A percentile compares a stretch with the other conserved stretches of the same genome.
Conservation (phyloP, 768 basidiomycete species). For the Cantharellus cinnabarinus region DNA sequence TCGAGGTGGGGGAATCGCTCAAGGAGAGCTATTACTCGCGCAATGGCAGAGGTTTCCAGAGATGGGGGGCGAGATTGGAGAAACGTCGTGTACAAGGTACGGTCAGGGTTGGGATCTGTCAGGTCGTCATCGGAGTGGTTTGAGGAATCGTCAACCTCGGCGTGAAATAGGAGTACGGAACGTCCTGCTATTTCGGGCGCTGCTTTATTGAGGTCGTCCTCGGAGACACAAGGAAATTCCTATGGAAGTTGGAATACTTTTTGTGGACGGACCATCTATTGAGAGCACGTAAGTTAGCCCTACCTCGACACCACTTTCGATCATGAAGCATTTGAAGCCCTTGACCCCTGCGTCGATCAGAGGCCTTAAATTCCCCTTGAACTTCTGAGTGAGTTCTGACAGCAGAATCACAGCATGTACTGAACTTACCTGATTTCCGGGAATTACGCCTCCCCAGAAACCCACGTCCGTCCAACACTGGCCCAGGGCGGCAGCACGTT, state of each 20-base stretch:
- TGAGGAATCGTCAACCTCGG: conserved; percentile 45
- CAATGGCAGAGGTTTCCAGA: conserved; percentile 67
- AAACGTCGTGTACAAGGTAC: conserved; percentile 56
- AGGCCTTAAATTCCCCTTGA: conserved; percentile 49
- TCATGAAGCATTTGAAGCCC: conserved; percentile 95
- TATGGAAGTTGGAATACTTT: conserved; percentile 13
- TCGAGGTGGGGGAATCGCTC: conserved; percentile 41
- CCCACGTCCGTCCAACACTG: conserved; percentile 69
- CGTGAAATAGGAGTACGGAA: conserved; percentile 76
- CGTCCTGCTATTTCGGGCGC: conserved; percentile 49
- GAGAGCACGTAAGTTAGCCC: conserved; percentile 7
- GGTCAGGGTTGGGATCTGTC: conserved; percentile 17
- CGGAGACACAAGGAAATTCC: conserved; percentile 84
- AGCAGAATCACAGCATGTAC: background rate
- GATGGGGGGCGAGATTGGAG: conserved; percentile 62
- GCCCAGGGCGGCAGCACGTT: conserved; percentile 46
- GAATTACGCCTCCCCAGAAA: conserved; percentile 92
- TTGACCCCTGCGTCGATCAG: conserved; percentile 64
- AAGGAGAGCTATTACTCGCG: conserved; percentile 49
- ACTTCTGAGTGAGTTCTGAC: background rate
- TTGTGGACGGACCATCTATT: background rate
- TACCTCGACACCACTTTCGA: conserved; percentile 89
- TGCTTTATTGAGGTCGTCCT: conserved; percentile 41
- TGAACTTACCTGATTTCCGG: conserved; percentile 52
- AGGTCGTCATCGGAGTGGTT: too few species aligned